A percentile compares a stretch with the other conserved stretches of the same genome.
Conservation (phyloP, 345 rosid genomes). For the Eucalyptus sp. region DNA sequence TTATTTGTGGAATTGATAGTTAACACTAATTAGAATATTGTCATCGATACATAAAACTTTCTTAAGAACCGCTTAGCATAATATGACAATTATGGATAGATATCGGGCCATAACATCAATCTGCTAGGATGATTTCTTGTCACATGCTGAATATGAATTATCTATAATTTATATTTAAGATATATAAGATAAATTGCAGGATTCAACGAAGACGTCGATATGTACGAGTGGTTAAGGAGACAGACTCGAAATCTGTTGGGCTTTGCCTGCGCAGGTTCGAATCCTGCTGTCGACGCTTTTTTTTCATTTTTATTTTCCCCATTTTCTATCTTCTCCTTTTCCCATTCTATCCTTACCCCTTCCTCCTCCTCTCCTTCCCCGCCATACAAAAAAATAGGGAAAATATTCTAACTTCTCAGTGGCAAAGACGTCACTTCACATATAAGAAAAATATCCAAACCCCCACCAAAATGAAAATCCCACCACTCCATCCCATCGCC, state of each 20-base stretch:
- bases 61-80: rapidly evolving
- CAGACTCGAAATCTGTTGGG: slow-evolving; percentile 99
- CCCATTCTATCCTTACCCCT: neutral
- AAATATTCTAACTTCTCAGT: neutral
- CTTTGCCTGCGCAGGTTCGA: slow-evolving; percentile 99
- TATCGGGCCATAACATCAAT: rapidly evolving
- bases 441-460: neutral
- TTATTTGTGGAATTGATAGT: neutral
- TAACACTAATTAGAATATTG: neutral
- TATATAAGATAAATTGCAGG: rapidly evolving
- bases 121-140: neutral
- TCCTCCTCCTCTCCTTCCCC: neutral
- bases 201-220: slow-evolving; percentile 12
- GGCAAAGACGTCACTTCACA: neutral
- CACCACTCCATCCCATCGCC: neutral
- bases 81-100: neutral
- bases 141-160: neutral
- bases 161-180: rapidly evolving
- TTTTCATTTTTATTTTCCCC: neutral
- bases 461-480: neutral
- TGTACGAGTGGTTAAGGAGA: slow-evolving; percentile 99
- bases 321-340: neutral
- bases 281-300: slow-evolving; percentile 91
- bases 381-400: neutral
- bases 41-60: rapidly evolving